These are phyloP conservation scores for Silene uniflora DNA, from an alignment of 148 eudicot genomes.

Conservation along the genomic window DNA sequence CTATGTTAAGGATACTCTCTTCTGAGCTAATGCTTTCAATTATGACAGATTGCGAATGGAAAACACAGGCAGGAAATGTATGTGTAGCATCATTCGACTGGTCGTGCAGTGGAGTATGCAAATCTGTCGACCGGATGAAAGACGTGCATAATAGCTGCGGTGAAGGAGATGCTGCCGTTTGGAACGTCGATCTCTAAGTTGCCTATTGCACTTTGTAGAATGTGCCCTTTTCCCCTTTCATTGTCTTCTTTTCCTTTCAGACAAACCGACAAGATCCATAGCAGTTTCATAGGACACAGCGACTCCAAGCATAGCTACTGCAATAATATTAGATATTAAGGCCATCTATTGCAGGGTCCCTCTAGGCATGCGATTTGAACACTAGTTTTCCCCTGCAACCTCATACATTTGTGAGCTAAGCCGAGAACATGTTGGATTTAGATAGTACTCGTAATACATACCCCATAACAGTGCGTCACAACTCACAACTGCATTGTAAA, in stretches of 20 bases:
- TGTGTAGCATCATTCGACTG: slow-evolving; percentile 94
- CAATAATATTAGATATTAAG: slow-evolving; percentile 2
- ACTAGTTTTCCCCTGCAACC: background rate
- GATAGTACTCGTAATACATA: background rate
- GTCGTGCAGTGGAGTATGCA: slow-evolving; percentile 92
- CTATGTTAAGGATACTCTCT: too few relatives aligned
- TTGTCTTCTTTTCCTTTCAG: background rate
- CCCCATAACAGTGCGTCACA: background rate
- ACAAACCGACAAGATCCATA: background rate
- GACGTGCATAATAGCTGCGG: slow-evolving; percentile 63
- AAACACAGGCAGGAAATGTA: slow-evolving; percentile 56
- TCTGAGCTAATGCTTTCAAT: background rate
- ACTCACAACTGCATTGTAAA: background rate
- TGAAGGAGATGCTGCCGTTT: slow-evolving; percentile 67
- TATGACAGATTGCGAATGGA: slow-evolving; percentile 74
- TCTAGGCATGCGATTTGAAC: background rate
- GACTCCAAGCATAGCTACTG: slow-evolving; percentile 8
- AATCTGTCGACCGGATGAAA: slow-evolving; percentile 79
- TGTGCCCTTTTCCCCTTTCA: background rate
- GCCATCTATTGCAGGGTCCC: background rate
- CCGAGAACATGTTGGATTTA: background rate
- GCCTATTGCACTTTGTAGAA: background rate
- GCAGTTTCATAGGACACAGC: slow-evolving; percentile 1
- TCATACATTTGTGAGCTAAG: background rate
- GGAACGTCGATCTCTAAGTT: slow-evolving; percentile 46